A percentile compares a stretch with the other conserved stretches of the same genome.
phyloP scores from a whole-genome alignment of 1,284 basidiomycete species.

The Mycena citricolor region DNA sequence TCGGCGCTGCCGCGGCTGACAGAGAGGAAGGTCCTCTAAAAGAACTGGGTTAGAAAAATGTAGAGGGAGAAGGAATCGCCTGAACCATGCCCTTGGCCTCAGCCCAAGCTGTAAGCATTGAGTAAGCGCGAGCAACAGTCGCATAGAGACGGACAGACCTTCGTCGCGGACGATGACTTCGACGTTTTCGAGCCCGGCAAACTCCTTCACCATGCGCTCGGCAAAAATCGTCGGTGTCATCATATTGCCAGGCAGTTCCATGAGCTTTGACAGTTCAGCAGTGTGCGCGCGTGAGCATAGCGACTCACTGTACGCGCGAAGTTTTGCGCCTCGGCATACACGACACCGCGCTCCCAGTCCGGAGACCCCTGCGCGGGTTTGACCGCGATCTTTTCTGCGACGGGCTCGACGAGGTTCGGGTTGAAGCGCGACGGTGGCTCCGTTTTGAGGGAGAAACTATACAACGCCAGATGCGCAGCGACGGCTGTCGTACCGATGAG shows the following conservation, averaged over 20 bases:
- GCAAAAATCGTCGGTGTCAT: constrained; percentile 78
- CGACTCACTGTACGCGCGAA: constrained; percentile 69
- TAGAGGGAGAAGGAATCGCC: constrained; percentile 3
- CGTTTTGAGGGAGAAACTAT: constrained; percentile 78
- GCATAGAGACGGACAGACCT: constrained; percentile 41
- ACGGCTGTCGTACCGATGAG: constrained; percentile 50
- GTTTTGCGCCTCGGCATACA: constrained; percentile 83
- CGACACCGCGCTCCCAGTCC: constrained; percentile 70
- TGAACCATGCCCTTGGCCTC: constrained; percentile 77
- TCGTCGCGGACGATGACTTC: constrained; percentile 74
- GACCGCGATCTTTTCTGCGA: constrained; percentile 50
- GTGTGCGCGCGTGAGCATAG: background rate
- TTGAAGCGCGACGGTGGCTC: constrained; percentile 58
- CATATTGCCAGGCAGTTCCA: constrained; percentile 84
- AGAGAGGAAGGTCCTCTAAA: constrained; percentile 80
- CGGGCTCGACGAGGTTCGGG: constrained; percentile 47
- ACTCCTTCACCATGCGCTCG: constrained; percentile 69
- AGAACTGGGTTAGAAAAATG: background rate
- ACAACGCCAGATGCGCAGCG: constrained; percentile 71
- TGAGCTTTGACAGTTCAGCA: constrained; percentile 47
- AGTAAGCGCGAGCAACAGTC: constrained; percentile 2
- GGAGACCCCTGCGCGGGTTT: constrained; percentile 43
- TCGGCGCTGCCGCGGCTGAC: constrained; percentile 83
- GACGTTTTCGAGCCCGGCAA: constrained; percentile 68
- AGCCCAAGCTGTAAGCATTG: constrained; percentile 63